phyloP scores from a whole-genome alignment of 169 alveolate genomes.

The Eimeria tenella region DNA sequence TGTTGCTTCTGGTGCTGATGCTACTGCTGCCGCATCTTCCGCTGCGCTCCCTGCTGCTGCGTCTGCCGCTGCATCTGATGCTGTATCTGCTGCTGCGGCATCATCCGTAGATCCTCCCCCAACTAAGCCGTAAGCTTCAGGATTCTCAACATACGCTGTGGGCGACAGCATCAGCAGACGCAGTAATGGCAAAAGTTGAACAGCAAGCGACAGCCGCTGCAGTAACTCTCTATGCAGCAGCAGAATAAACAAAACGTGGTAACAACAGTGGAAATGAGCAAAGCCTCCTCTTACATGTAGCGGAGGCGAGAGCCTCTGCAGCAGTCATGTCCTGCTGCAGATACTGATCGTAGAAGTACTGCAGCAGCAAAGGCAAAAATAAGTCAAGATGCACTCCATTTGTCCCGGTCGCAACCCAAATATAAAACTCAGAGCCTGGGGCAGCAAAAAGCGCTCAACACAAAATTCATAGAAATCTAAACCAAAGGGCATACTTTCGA shows the following conservation, averaged over 20 bases:
- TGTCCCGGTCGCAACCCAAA: neutral
- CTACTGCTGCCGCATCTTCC: neutral
- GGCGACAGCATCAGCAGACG: neutral
- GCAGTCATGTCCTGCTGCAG: constrained; percentile 70
- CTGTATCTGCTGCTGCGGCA: constrained; percentile 20
- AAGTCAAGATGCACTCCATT: neutral
- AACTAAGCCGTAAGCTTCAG: constrained; percentile 68
- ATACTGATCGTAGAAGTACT: constrained; percentile 77
- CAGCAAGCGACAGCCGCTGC: neutral
- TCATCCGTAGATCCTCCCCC: constrained; percentile 33
- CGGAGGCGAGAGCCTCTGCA: constrained; percentile 77
- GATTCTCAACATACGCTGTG: constrained; percentile 74
- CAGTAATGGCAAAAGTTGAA: neutral
- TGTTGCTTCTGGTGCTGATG: neutral
- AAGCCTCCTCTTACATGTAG: constrained; percentile 50
- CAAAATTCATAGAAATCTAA: neutral
- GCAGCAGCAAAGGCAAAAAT: constrained; percentile 33
- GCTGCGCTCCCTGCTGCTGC: neutral
- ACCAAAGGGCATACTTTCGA: neutral
- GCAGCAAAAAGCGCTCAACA: neutral
- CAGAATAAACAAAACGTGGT: neutral
- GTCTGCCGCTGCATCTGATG: neutral
- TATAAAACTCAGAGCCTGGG: neutral
- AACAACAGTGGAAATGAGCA: neutral
- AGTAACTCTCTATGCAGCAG: constrained; percentile 1